Evolutionary conservation across 108 stramenopile genomes (phyloP).

Genomic region (Nitzschia putrida): DNA sequence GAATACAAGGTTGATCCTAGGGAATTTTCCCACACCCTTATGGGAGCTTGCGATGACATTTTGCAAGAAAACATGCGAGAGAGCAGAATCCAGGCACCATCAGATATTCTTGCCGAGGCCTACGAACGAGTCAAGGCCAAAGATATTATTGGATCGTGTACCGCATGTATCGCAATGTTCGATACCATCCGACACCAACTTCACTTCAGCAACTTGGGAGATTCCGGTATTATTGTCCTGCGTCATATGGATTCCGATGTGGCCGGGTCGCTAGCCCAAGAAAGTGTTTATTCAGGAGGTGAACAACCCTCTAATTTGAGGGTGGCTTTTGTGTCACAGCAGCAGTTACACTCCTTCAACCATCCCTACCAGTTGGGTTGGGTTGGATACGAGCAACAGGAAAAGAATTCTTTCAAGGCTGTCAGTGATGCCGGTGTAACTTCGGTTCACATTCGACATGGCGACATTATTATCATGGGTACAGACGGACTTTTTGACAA

Average conservation of each 20-base stretch:
- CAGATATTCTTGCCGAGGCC: slow-evolving; percentile 69
- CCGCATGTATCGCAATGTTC: slow-evolving; percentile 89
- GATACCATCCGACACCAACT: slow-evolving; percentile 90
- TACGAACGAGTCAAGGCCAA: slow-evolving; percentile 75
- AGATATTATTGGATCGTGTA: slow-evolving; percentile 86
- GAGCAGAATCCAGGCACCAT: slow-evolving; percentile 64
- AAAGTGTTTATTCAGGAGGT: slow-evolving; percentile 63
- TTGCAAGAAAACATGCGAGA: slow-evolving; percentile 29
- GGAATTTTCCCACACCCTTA: slow-evolving; percentile 82
- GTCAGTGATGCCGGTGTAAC: slow-evolving; percentile 88
- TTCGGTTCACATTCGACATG: slow-evolving; percentile 87
- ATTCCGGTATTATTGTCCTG: slow-evolving; percentile 92
- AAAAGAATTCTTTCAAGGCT: slow-evolving; percentile 77
- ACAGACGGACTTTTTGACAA: slow-evolving; percentile 98
- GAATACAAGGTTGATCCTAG: slow-evolving; percentile 93
- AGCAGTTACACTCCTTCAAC: slow-evolving; percentile 93
- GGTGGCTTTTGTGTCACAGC: slow-evolving; percentile 92
- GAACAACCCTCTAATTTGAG: slow-evolving; percentile 84
- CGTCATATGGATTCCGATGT: slow-evolving; percentile 93
- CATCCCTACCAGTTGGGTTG: slow-evolving; percentile 95
- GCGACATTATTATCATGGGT: slow-evolving; percentile 94
- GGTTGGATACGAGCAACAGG: slow-evolving; percentile 76
- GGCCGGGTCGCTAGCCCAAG: slow-evolving; percentile 86
- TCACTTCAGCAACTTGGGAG: slow-evolving; percentile 93
- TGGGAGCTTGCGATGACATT: slow-evolving; percentile 79